Evolutionary conservation across 768 basidiomycete species (phyloP), one percentile per base, ranked within the genome.

Genomic region (Rhodotorula taiwanensis): DNA sequence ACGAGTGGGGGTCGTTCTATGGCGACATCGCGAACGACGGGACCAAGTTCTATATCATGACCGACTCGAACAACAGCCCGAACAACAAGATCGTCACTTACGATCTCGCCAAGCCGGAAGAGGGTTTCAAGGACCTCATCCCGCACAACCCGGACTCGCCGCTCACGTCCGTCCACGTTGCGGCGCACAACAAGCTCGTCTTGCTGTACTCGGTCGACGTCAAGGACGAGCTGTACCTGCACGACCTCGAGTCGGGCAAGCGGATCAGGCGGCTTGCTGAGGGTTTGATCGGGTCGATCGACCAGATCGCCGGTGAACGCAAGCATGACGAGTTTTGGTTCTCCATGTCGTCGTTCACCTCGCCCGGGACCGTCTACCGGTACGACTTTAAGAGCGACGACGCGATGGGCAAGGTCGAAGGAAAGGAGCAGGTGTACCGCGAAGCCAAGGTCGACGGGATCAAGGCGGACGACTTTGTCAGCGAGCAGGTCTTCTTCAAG

Each of bases 181-280:
- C 87, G 28, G 80, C 80, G 57, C 20, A 66, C 39, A 80, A 85
- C 71, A 79, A 81, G 48, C 79, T 89, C 58, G 81, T 79, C 13
- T 73, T 85, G 23, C 76, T 81, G 45, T 88, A 88, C 79, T 85
- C 86, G 70, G 81, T 83, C 55, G 86, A 90, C 71, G 88, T 89
- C 72, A 85, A 84, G 62, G 87, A 89, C 71, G 86, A 88, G 75
- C 79, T 90, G 36, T 87, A 88, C 74, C 73, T 91, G 47, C 84
- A 87, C 75, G 77, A 81, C 41, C 68, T 71, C 30, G 77, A 80
- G 51, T 74, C 75, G 8, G 88, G 88, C 31, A 69, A 77, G 66
- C 79, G 77, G 52, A 65, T 86, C 54, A 73, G 75, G 25, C 84
- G 83, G 21, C 74, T 90, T 28, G 85, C 81, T 8, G 75, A 80